A percentile compares a stretch with the other conserved stretches of the same genome.
These are phyloP conservation scores for Linnemannia exigua DNA, from an alignment of 192 early-diverging fungal species.

Conservation along the genomic window DNA sequence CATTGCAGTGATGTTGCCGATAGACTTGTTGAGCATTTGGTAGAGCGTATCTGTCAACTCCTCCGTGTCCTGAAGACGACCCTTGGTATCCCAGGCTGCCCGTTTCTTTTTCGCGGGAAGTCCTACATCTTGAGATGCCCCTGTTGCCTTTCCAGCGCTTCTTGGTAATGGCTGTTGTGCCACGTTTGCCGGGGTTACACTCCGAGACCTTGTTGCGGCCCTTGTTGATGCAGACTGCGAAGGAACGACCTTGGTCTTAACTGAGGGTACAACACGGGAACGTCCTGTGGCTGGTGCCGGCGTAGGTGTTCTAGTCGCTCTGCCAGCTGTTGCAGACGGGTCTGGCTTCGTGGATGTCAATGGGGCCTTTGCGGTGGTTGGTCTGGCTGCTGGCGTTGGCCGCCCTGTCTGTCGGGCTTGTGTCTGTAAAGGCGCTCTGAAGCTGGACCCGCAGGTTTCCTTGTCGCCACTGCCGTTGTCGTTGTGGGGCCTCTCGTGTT, in stretches of 20 bases:
- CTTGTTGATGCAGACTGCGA: neutral
- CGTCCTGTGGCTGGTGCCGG: neutral
- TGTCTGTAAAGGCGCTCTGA: constrained; percentile 3
- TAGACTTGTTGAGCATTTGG: neutral
- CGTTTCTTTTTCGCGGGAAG: neutral
- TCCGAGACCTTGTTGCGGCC: neutral
- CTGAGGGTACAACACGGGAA: neutral
- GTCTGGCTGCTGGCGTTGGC: neutral
- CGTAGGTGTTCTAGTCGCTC: neutral
- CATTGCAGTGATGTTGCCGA: neutral
- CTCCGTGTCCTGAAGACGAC: constrained; percentile 15
- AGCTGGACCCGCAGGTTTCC: neutral
- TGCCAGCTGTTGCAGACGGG: neutral
- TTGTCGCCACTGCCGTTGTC: neutral
- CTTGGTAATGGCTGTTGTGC: neutral
- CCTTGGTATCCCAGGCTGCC: constrained; percentile 14
- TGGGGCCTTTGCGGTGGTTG: neutral
- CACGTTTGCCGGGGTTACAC: neutral
- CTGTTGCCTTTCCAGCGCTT: neutral
- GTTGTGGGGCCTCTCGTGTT: neutral
- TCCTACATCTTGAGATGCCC: neutral
- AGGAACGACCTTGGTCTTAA: neutral
- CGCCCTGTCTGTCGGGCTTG: neutral
- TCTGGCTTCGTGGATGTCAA: neutral
- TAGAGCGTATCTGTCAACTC: neutral